Evolutionary conservation across 257 asterid species (phyloP).

Genomic region (Gentiana straminea): DNA sequence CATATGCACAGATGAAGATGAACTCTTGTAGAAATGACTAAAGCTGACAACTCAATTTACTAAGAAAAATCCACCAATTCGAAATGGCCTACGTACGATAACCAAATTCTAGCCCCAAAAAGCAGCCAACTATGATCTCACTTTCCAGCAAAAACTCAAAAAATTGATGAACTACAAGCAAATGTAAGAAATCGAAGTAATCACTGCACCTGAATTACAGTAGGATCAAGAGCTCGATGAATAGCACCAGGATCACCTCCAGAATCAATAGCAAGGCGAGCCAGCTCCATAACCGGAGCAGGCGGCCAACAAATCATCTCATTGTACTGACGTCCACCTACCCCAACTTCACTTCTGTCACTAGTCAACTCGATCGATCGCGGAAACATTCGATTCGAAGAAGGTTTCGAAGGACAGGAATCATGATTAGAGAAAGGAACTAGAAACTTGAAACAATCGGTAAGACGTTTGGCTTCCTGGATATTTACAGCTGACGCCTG

Average conservation of each 20-base stretch:
- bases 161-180: no score
- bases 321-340: constrained; percentile 23
- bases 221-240: constrained; percentile 66
- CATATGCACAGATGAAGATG: no score
- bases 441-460: constrained; percentile 66
- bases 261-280: constrained; percentile 72
- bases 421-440: constrained; percentile 36
- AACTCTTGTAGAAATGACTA: no score
- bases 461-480: constrained; percentile 36
- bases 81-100: no score
- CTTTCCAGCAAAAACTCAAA: no score
- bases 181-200: no score
- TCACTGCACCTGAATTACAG: constrained; percentile 29
- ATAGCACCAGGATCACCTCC: constrained; percentile 75
- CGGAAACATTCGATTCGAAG: constrained; percentile 23
- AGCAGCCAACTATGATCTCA: no score
- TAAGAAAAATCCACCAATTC: no score
- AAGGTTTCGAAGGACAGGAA: neutral
- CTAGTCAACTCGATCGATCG: constrained; percentile 6
- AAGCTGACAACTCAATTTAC: no score
- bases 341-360: constrained; percentile 12
- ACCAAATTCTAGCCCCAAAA: no score
- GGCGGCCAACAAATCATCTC: constrained; percentile 69
- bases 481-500: constrained; percentile 58
- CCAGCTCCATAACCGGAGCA: constrained; percentile 63